Evolutionary conservation across 345 rosid genomes (phyloP).

Genomic region (Eucalyptus curtisii): DNA sequence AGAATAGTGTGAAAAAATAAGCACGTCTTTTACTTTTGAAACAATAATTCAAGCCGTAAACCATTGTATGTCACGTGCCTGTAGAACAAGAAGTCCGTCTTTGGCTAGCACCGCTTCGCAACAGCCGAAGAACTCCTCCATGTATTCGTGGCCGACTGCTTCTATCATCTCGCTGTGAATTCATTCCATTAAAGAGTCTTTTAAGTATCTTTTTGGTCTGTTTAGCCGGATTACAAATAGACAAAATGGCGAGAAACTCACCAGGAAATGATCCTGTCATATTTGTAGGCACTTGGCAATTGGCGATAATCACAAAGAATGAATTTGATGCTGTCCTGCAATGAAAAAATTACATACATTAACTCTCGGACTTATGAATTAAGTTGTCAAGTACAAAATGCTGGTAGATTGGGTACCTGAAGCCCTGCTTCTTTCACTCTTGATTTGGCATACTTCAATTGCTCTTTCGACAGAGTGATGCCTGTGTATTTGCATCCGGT

Average conservation of each 20-base stretch:
- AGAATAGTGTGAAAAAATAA: not conserved
- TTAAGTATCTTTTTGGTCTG: not conserved
- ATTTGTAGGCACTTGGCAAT: slow-evolving; percentile 34
- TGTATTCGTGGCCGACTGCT: slow-evolving; percentile 83
- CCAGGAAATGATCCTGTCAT: slow-evolving; percentile 83
- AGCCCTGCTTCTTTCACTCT: slow-evolving; percentile 86
- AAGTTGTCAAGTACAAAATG: not conserved
- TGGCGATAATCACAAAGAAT: slow-evolving; percentile 69
- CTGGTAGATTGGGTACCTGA: slow-evolving; percentile 21
- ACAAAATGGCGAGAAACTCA: not conserved
- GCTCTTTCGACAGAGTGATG: slow-evolving; percentile 69
- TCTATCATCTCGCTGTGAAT: slow-evolving; percentile 73
- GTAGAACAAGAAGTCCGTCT: slow-evolving; percentile 70
- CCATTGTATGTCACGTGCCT: slow-evolving; percentile 21
- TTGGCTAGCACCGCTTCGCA: slow-evolving; percentile 65
- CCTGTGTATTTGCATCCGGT: slow-evolving; percentile 86
- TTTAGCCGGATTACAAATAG: not conserved
- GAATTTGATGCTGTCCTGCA: slow-evolving; percentile 47
- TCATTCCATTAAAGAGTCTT: not conserved
- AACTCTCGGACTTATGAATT: not conserved
- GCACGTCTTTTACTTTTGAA: not conserved
- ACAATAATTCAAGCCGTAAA: not conserved
- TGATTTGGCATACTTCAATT: slow-evolving; percentile 50
- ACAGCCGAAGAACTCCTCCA: slow-evolving; percentile 65
- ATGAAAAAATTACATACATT: not conserved